phyloP scores from a whole-genome alignment of 176 grass and related monocot species.

The Triticum monococcum region DNA sequence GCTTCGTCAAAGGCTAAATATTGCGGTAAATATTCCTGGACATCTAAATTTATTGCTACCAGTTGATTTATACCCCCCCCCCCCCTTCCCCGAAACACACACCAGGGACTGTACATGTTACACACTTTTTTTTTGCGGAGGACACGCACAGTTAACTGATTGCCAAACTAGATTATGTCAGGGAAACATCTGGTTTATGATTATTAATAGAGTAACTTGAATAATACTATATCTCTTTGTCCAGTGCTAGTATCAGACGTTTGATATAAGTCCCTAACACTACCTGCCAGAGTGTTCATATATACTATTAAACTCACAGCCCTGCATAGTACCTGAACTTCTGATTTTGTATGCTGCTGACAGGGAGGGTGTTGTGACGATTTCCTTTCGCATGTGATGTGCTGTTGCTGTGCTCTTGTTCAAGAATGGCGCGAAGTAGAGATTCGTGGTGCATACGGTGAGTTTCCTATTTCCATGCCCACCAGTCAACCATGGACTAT shows the following conservation, averaged over 20 bases:
- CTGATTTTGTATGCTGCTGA: background rate
- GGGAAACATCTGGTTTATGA: background rate
- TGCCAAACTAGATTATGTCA: background rate
- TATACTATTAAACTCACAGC: background rate
- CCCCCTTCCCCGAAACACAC: too few relatives aligned
- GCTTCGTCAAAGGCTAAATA: conserved; percentile 76
- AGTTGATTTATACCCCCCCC: background rate
- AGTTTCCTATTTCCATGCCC: background rate
- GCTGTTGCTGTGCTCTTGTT: conserved; percentile 94
- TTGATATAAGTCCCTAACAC: background rate
- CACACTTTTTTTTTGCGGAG: background rate
- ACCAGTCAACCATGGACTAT: background rate
- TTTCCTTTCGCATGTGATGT: conserved; percentile 93
- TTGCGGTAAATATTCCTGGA: conserved; percentile 53
- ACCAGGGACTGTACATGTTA: background rate
- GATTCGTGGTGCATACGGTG: conserved; percentile 72
- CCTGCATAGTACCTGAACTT: background rate
- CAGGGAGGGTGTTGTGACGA: conserved; percentile 94
- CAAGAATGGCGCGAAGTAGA: conserved; percentile 98
- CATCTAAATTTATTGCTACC: conserved; percentile 1
- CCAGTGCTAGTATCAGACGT: background rate
- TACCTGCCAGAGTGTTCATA: background rate
- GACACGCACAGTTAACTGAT: background rate
- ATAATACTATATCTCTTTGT: background rate
- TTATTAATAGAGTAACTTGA: background rate